Base-by-base conservation (phyloP, 352 stramenopile species). In the Phytophthora boehmeriae region DNA sequence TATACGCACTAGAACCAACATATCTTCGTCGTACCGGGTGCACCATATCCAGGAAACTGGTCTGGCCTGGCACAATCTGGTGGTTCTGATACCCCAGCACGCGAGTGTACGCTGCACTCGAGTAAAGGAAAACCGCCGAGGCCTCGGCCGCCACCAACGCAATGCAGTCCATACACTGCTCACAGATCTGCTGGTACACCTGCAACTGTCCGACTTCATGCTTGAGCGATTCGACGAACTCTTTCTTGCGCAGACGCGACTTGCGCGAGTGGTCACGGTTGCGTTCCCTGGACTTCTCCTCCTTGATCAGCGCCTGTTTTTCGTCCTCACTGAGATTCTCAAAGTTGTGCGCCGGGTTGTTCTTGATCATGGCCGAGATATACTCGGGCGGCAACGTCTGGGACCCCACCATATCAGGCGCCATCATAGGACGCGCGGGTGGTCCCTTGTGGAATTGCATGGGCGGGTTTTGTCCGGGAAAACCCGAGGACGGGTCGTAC, bases 191-290 rank as follows among this genome's bases (percentile, higher is more conserved):
- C 71, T 92, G 83, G 65, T 92, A 95, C 54, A 95, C 87, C 62
- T 93, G 81, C 41, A 93, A 66, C 61, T 95, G 83, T 57, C 84
- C 72, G 25, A 93, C 83, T 44, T 95, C 82, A 50, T 87, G 75
- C 73, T 98, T 98, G 34, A 98, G 81, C 55, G 86, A 93, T 67
- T 98, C 93, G 27, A 98, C 81, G 55, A 97, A 98, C 43, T 94
- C 91, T 71, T 98, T 98, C 68, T 98, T 98, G 44, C 95, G 86
- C 51, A 96, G 72, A 10, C 95, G 86, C 49, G 92, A 98, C 76
- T 98, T 98, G 73, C 94, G 89, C 48, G 95, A 97, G 76, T 98
- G 95, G 66, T 98, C 93, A 36, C 93, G 86, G 75, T 98, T 98
- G 43, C 95, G 84, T 66, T 98, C 92, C 14, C 92, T 79, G 17